A percentile compares a stretch with the other conserved stretches of the same genome.
These are phyloP conservation scores for Salvia rosmarinus DNA, from an alignment of 257 asterid species.

Conservation along the genomic window DNA sequence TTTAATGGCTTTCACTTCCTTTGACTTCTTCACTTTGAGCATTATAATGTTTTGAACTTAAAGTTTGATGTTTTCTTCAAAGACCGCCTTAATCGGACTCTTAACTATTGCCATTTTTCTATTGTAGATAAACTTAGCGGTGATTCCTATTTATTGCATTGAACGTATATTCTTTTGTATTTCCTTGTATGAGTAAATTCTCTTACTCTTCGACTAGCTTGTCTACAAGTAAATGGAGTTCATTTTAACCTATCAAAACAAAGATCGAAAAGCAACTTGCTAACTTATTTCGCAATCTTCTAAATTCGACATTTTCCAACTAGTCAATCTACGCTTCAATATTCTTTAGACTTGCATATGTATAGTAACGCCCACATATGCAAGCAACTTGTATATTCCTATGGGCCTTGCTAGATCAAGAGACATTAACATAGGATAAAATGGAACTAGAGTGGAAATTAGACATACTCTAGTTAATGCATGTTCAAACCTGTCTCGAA, in stretches of 20 bases:
- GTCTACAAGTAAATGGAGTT: neutral
- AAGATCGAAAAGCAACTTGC: no score
- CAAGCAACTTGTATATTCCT: neutral
- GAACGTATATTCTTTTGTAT: neutral
- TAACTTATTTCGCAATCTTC: neutral
- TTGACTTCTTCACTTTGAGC: no score
- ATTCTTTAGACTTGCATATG: no score
- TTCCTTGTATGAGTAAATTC: neutral
- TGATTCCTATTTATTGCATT: neutral
- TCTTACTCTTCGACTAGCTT: neutral
- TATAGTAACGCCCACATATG: neutral
- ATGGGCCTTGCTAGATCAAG: neutral
- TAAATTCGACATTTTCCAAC: no score
- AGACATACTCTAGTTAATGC: neutral
- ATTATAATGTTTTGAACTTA: no score
- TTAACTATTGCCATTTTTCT: neutral
- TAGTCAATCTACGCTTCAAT: no score
- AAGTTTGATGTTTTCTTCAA: no score
- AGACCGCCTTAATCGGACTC: no score
- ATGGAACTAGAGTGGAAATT: neutral
- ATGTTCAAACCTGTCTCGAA: neutral
- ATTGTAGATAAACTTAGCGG: neutral
- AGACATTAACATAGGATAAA: neutral
- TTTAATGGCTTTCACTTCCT: no score
- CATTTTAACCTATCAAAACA: neutral